Evolutionary conservation across 2,329 filamentous ascomycete species (phyloP).

Genomic region (Cytospora schulzeri): DNA sequence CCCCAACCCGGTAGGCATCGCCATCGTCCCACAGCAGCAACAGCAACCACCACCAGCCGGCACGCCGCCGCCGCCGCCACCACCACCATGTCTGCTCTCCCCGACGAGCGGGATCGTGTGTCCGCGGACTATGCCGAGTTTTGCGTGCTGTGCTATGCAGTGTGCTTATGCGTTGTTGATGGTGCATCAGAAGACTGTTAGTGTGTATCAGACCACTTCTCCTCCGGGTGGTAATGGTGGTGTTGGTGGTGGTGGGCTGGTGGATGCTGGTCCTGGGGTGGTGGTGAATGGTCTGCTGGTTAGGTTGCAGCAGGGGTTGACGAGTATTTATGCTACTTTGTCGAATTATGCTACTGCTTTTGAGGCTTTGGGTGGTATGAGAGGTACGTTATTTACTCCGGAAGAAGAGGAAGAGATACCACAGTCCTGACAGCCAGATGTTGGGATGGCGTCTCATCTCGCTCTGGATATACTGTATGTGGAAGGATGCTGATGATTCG

Average conservation of each 20-base stretch:
- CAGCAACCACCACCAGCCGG: too few relatives aligned
- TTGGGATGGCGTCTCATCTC: not conserved
- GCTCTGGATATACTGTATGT: too few relatives aligned
- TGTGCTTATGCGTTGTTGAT: slow-evolving; percentile 47
- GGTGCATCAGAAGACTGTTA: slow-evolving; percentile 45
- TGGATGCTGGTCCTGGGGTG: slow-evolving; percentile 13
- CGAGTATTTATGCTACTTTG: slow-evolving; percentile 45
- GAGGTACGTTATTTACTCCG: slow-evolving; percentile 38
- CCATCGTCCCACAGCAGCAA: too few relatives aligned
- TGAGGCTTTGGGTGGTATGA: slow-evolving; percentile 49
- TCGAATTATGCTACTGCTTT: slow-evolving; percentile 49
- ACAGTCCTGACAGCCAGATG: too few relatives aligned
- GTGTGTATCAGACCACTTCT: slow-evolving; percentile 40
- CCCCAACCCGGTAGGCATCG: slow-evolving; percentile 43
- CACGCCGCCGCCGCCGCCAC: slow-evolving; percentile 34
- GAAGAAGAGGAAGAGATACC: too few relatives aligned
- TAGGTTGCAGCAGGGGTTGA: slow-evolving; percentile 44
- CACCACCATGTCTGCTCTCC: slow-evolving; percentile 39
- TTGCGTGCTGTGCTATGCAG: slow-evolving; percentile 50
- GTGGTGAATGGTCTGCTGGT: slow-evolving; percentile 40
- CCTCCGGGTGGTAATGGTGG: not conserved
- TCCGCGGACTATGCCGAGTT: slow-evolving; percentile 49
- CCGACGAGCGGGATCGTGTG: slow-evolving; percentile 42
- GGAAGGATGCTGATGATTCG: not conserved
- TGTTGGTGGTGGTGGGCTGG: not conserved